phyloP scores from a whole-genome alignment of 441 rosid species.

The Theobroma grandiflorum region DNA sequence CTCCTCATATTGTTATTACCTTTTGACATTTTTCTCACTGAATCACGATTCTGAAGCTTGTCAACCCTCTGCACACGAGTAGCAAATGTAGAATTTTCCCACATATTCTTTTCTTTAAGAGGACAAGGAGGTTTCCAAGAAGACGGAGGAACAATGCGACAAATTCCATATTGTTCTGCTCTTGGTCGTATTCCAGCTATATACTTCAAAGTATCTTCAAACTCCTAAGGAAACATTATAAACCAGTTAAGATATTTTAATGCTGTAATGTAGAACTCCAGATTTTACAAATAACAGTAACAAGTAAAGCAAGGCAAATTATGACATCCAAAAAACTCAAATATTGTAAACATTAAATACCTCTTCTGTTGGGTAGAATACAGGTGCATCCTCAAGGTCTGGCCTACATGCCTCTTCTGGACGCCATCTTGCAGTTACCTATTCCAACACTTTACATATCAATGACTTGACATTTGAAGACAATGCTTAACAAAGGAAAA shows the following conservation, averaged over 20 bases:
- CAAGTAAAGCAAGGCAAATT: not conserved
- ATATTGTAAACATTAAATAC: conserved; percentile 49
- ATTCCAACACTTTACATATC: conserved; percentile 37
- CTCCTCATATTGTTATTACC: conserved; percentile 58
- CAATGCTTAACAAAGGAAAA: conserved; percentile 12
- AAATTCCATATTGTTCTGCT: conserved; percentile 97
- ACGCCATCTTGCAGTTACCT: conserved; percentile 89
- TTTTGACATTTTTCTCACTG: conserved; percentile 74
- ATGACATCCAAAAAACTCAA: conserved; percentile 29
- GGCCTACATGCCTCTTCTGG: conserved; percentile 80
- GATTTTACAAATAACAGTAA: conserved; percentile 18
- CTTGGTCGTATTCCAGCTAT: conserved; percentile 80
- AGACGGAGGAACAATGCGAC: conserved; percentile 98
- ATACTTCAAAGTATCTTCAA: conserved; percentile 89
- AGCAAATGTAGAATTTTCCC: conserved; percentile 82
- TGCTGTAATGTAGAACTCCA: conserved; percentile 5
- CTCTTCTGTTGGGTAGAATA: conserved; percentile 97
- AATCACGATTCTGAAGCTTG: conserved; percentile 93
- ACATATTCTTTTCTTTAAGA: conserved; percentile 73
- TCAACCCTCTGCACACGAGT: conserved; percentile 99
- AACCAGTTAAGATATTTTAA: conserved; percentile 31
- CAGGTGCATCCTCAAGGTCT: conserved; percentile 85
- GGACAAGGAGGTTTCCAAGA: conserved; percentile 99
- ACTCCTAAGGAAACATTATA: conserved; percentile 66
- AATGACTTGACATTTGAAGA: conserved; percentile 36